Conservation (phyloP, 1,139 yeast genomes). For the Suhomyces chickasaworum region DNA sequence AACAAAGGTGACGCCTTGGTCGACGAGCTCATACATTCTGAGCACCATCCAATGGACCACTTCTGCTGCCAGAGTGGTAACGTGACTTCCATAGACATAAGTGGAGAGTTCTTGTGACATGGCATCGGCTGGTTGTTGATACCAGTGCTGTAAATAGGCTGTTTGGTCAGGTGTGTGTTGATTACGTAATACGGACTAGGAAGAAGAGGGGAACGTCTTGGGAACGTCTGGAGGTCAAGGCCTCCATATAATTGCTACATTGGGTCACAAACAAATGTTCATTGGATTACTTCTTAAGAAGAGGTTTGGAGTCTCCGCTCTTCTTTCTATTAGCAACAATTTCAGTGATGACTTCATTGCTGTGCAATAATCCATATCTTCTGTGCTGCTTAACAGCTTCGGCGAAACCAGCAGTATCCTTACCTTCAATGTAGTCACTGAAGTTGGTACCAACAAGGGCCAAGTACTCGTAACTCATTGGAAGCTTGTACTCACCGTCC, state of each 20-base stretch:
- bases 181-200: too few species aligned
- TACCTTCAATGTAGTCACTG: conserved; percentile 37
- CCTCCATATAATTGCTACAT: too few species aligned
- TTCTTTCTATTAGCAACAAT: conserved; percentile 43
- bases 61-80: not conserved
- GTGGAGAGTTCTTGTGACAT: not conserved
- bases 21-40: conserved; percentile 1
- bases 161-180: too few species aligned
- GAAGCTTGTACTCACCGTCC: conserved; percentile 37
- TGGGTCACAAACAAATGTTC: not conserved
- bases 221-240: too few species aligned
- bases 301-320: conserved; percentile 18
- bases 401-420: conserved; percentile 35
- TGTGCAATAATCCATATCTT: conserved; percentile 59
- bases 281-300: conserved; percentile 3
- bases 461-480: conserved; percentile 55
- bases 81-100: conserved; percentile 3
- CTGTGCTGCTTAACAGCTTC: conserved; percentile 57
- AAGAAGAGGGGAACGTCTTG: too few species aligned
- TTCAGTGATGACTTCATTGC: conserved; percentile 44
- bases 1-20: not conserved
- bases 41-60: conserved; percentile 5
- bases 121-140: too few species aligned
- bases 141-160: too few species aligned
- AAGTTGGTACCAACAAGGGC: conserved; percentile 51